A percentile compares a stretch with the other conserved stretches of the same genome.
phyloP scores from a whole-genome alignment of 192 early-diverging fungal genomes.

The Linnemannia exigua region DNA sequence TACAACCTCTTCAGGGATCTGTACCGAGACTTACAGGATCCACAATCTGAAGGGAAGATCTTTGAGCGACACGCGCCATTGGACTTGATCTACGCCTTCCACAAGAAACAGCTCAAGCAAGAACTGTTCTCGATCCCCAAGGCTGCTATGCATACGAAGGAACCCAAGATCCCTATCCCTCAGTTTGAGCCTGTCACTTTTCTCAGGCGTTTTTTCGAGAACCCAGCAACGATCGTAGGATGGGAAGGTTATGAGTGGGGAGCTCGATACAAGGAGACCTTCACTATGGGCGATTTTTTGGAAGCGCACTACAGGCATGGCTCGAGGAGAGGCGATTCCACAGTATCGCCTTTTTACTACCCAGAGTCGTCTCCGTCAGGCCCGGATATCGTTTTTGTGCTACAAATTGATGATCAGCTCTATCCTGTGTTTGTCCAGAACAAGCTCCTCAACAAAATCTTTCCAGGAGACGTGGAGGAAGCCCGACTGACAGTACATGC shows the following conservation, averaged over 20 bases:
- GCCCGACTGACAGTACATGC: slow-evolving; percentile 48
- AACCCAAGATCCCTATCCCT: slow-evolving; percentile 33
- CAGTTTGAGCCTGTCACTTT: slow-evolving; percentile 47
- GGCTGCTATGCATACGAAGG: slow-evolving; percentile 24
- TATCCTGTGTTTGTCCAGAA: slow-evolving; percentile 49
- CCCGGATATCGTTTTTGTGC: slow-evolving; percentile 40
- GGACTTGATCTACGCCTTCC: slow-evolving; percentile 46
- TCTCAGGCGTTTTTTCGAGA: slow-evolving; percentile 32
- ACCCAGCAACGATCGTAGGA: slow-evolving; percentile 41
- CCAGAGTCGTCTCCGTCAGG: slow-evolving; percentile 29
- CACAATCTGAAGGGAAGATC: slow-evolving; percentile 29
- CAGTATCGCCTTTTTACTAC: slow-evolving; percentile 43
- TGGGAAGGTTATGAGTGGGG: slow-evolving; percentile 44
- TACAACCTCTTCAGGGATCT: slow-evolving; percentile 32
- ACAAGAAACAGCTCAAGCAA: slow-evolving; percentile 45
- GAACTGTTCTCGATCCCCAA: slow-evolving; percentile 51
- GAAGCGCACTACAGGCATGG: slow-evolving; percentile 49
- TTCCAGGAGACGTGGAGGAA: slow-evolving; percentile 39
- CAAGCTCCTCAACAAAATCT: slow-evolving; percentile 29
- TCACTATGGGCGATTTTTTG: slow-evolving; percentile 46
- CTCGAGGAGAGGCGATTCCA: slow-evolving; percentile 34
- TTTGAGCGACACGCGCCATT: slow-evolving; percentile 40
- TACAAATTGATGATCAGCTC: slow-evolving; percentile 38
- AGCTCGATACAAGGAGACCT: slow-evolving; percentile 18
- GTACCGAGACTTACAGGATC: slow-evolving; percentile 51